Evolutionary conservation across 495 filamentous ascomycete genomes (phyloP).

Genomic region (Penicillium lagena): DNA sequence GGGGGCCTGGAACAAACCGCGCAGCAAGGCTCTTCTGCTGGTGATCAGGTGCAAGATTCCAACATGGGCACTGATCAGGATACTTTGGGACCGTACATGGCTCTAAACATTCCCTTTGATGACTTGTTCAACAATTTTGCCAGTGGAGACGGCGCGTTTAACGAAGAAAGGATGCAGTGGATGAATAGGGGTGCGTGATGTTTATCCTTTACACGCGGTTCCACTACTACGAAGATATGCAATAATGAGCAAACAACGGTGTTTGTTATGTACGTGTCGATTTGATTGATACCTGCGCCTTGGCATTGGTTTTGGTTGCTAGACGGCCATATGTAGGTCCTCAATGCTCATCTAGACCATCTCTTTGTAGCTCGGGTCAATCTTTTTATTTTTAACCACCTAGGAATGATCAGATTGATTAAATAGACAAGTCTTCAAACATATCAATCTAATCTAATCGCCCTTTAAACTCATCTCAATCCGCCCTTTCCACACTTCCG

Average conservation of each 20-base stretch:
- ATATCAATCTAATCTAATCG: too few species aligned
- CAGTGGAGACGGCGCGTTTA: constrained; percentile 12
- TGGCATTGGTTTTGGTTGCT: too few species aligned
- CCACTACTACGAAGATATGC: constrained; percentile 17
- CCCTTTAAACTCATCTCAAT: too few species aligned
- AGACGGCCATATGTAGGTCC: not conserved
- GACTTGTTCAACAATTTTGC: constrained; percentile 36
- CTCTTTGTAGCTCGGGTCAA: too few species aligned
- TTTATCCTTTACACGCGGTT: not conserved
- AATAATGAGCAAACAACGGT: constrained; percentile 14
- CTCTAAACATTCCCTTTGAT: constrained; percentile 33
- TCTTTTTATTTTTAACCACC: too few species aligned
- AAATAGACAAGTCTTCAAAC: too few species aligned
- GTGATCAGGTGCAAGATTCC: constrained; percentile 16
- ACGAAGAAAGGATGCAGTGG: constrained; percentile 41
- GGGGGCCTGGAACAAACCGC: constrained; percentile 9
- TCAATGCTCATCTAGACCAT: too few species aligned
- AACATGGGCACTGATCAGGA: constrained; percentile 25
- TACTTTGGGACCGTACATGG: too few species aligned
- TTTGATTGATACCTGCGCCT: constrained; percentile 20
- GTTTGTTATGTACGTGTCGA: constrained; percentile 5
- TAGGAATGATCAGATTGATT: too few species aligned
- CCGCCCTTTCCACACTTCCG: too few species aligned
- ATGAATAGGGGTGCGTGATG: constrained; percentile 22
- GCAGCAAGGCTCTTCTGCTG: constrained; percentile 12